Evolutionary conservation across 352 stramenopile species (phyloP), one percentile per base, ranked within the genome.

Genomic region (Phytophthora sp.): DNA sequence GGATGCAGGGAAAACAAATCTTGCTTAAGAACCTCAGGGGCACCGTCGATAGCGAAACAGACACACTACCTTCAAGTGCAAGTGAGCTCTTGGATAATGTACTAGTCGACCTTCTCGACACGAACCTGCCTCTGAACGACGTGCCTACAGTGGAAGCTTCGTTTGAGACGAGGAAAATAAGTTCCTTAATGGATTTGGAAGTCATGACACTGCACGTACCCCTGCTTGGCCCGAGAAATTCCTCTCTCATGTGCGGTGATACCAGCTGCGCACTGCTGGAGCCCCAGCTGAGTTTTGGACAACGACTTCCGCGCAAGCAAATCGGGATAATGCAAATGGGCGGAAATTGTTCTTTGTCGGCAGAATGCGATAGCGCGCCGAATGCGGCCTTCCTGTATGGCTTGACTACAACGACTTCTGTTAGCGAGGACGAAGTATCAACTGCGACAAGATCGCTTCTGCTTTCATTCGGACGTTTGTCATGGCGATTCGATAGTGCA

Each of bases 351-450:
- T 59, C 61, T n/a, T 24, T 20, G 7, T 42, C 49, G 10, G 30
- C 12, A 15, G 28, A 66, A 5, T 73, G 64, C 35, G 50, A 57
- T 7, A 11, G 11, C 5, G 44, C 15, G 4, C 24, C 48, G 23
- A 66, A 66, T 41, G 30, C 58, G 5, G 70, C 55, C 5, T 79
- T 82, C 17, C n/a, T 82, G n/a, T 79, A 76, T 69, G 74, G 69
- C 3, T 69, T 69, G 12, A 76, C 69, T 0, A 66, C 53, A 6
- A 54, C 62, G 30, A 69, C 56, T 60, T 53, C 17, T 13, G 21
- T 43, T 45, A 41, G 32, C 21, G 17, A 55, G 12, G 37, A 23
- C 17, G 54, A 61, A 1, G 9, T 11, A 30, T 18, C 34, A 9
- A 20, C 12, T 24, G 13, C 23, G 18, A 57, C 31, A 10, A 59